These are phyloP conservation scores for Boletus eberwhitei DNA, from an alignment of 768 basidiomycete species.

Conservation along the genomic window DNA sequence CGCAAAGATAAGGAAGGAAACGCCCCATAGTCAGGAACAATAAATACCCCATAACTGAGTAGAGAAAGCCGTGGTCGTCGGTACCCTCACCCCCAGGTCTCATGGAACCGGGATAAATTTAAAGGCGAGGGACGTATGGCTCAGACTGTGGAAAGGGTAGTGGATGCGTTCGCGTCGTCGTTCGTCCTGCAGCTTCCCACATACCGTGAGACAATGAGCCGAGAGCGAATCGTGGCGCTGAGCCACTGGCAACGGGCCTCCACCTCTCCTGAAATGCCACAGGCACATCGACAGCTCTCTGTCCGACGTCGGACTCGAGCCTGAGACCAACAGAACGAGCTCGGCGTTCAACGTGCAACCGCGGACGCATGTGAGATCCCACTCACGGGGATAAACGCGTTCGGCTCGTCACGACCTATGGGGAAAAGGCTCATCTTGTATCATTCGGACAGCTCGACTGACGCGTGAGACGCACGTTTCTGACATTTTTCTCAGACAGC, in stretches of 20 bases:
- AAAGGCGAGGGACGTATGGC: too few relatives aligned
- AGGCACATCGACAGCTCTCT: too few relatives aligned
- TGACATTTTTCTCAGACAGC: background rate
- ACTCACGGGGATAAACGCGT: background rate
- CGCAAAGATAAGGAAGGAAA: conserved; percentile 15
- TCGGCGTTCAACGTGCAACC: background rate
- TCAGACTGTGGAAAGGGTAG: background rate
- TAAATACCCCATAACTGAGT: background rate
- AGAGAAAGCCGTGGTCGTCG: background rate
- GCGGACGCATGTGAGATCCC: background rate
- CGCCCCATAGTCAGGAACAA: background rate
- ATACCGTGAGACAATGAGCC: background rate
- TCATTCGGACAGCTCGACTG: background rate
- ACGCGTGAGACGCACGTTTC: background rate
- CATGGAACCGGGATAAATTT: background rate
- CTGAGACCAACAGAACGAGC: background rate
- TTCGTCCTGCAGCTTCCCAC: too few relatives aligned
- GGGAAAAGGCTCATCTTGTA: background rate
- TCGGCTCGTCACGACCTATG: background rate
- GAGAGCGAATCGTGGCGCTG: too few relatives aligned
- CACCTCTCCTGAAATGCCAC: too few relatives aligned
- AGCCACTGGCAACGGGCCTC: too few relatives aligned
- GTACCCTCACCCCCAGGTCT: background rate
- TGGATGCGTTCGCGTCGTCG: too few relatives aligned
- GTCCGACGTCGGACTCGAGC: background rate